Evolutionary conservation across 176 grass and related monocot genomes (phyloP), one percentile per base, ranked within the genome.

Genomic region (Hordeum marinum): DNA sequence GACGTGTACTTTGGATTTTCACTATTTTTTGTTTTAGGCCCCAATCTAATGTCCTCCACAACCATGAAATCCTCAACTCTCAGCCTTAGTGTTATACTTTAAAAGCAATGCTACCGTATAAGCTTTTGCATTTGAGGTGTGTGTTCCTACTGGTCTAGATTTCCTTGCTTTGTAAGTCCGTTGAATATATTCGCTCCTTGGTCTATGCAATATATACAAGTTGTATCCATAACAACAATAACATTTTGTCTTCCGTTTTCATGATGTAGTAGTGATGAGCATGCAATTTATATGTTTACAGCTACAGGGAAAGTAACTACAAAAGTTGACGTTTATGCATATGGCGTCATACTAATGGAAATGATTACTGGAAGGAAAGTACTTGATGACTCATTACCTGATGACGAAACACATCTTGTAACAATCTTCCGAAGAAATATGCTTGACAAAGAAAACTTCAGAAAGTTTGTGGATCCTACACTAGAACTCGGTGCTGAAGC

Each of bases 261-360:
- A 2, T 39, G 54, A 2, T 39, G 54, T 77, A 42, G 9, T 72
- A 78, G 9, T 87, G 59, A 91, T 34, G 10, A 66, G 58, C 15
- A 34, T 87, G 72, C 41, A 20, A 79, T 71, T 72, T 83, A 39
- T 85, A 80, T 87, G 36, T 83, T 76, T 63, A 80, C 91, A 98
- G 96, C 88, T 79, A 98, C 96, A 66, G 96, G 96, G 73, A 98
- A 94, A 74, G 91, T 98, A 79, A 95, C 93, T 18, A 95, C 93
- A 35, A 98, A 98, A 80, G 91, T 94, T 20, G 96, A 98, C 78
- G 91, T 98, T 18, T 98, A 98, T 89, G 96, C 96, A 78, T 98
- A 90, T 25, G 96, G 93, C 42, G 93, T 98, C 40, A 94, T 98
- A 92, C 83, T 98, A 68, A 98, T 98, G 96, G 96, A 98, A 84